These are phyloP conservation scores for Bidens hawaiensis DNA, from an alignment of 140 eudicot genomes.

Conservation along the genomic window DNA sequence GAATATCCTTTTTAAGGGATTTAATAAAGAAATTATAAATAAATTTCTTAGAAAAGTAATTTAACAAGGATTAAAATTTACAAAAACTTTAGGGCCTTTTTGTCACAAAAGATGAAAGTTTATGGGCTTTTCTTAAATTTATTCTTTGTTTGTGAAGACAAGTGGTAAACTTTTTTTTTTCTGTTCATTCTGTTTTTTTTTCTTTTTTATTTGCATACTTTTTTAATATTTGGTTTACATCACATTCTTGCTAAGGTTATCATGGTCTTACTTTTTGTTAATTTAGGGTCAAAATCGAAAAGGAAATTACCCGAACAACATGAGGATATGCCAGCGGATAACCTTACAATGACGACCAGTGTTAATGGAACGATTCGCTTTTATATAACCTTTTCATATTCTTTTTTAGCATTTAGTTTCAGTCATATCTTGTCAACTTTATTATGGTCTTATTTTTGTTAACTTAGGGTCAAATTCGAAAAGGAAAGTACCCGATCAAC, in stretches of 20 bases:
- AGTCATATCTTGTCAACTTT: too few species aligned
- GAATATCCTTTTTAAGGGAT: neutral
- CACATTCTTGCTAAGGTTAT: constrained; percentile 9
- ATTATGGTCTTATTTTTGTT: too few species aligned
- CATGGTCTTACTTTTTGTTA: neutral
- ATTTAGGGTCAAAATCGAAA: constrained; percentile 22
- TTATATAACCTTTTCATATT: too few species aligned
- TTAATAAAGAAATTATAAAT: neutral
- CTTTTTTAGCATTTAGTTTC: too few species aligned
- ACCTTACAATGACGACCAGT: too few species aligned
- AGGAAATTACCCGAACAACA: constrained; percentile 24
- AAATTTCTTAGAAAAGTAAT: neutral
- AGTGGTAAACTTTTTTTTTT: neutral
- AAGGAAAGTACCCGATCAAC: constrained; percentile 35
- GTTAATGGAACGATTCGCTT: too few species aligned
- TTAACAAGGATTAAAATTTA: neutral
- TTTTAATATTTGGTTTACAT: neutral
- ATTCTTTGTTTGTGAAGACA: neutral
- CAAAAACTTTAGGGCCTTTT: too few species aligned
- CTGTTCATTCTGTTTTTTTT: neutral
- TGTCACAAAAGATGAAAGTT: neutral
- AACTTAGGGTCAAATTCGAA: too few species aligned
- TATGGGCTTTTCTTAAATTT: neutral
- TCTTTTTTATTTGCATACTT: neutral
- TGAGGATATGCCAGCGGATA: too few species aligned